Evolutionary conservation across 2,329 filamentous ascomycete species (phyloP), one percentile per base, ranked within the genome.

Genomic region (Diaporthe amygdali): DNA sequence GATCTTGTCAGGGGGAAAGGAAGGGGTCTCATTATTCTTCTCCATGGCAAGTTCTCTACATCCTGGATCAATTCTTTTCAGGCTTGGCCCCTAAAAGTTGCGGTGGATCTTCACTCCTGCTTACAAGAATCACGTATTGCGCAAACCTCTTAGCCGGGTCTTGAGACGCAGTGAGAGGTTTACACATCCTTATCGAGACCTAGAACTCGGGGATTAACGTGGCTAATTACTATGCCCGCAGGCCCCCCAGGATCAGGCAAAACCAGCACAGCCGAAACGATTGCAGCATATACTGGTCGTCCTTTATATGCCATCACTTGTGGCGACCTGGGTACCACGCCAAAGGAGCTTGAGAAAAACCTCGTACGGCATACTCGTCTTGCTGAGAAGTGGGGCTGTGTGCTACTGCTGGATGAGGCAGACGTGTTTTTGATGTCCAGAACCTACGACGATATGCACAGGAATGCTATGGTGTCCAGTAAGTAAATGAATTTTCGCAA

Each of bases 371-470:
- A 72, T 22, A 76, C 76, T 51, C 69, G 72, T 2, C 44, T 73
- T n/a, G 76, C 77, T 0, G 73, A 76, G 54, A 75, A 66, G 34
- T 80, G 77, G 77, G 75, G 72, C 1, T 76, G 76, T 15, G 75
- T 80, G 5, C 68, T 80, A 2, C 72, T 80, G 0, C 74, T 80
- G 3, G 79, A 80, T 34, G 78, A 80, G 37, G 77, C 76, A 0
- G 78, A 80, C 20, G 72, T 75, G 0, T 75, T 76, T 15, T 61
- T 74, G 37, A 22, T 46, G 9, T 34, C 61, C 41, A 25, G 73
- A 5, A 39, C 41, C 5, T 63, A 59, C 15, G 41, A 39, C 7
- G 59, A 75, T 22, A 47, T 75, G 47, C 39, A 69, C 4, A 68
- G 73, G 0, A 76, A 76, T 47, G 74, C 71, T 0, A 56, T 75